These are phyloP conservation scores for Phytopythium helicoides DNA, from an alignment of 352 stramenopile species.

Conservation along the genomic window DNA sequence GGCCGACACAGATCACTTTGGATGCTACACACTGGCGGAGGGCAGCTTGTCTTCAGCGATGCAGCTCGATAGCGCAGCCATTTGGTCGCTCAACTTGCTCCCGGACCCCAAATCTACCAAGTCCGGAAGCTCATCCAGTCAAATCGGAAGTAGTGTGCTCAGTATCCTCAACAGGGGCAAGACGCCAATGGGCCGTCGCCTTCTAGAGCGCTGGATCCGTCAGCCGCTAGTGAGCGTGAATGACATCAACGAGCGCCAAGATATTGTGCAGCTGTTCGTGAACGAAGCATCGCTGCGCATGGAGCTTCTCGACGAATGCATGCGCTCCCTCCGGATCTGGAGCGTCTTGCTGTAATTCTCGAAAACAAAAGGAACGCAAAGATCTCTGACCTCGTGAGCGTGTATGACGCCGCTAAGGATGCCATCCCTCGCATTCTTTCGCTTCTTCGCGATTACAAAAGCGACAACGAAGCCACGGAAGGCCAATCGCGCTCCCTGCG, in stretches of 20 bases:
- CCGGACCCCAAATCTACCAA: slow-evolving; percentile 61
- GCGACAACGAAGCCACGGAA: slow-evolving; percentile 1
- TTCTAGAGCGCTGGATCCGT: slow-evolving; percentile 96
- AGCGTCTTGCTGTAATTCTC: slow-evolving; percentile 60
- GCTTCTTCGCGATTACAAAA: slow-evolving; percentile 37
- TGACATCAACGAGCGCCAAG: slow-evolving; percentile 87
- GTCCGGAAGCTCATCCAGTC: slow-evolving; percentile 24
- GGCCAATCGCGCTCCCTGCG: slow-evolving; percentile 28
- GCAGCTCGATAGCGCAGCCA: slow-evolving; percentile 91
- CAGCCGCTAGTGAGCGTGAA: slow-evolving; percentile 92
- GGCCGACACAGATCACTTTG: slow-evolving; percentile 61
- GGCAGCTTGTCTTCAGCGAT: slow-evolving; percentile 86
- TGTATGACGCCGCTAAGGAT: slow-evolving; percentile 78
- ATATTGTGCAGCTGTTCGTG: slow-evolving; percentile 92
- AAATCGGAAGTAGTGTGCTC: slow-evolving; percentile 83
- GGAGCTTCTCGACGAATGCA: slow-evolving; percentile 86
- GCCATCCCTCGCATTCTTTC: slow-evolving; percentile 64
- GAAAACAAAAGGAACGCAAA: slow-evolving; percentile 75
- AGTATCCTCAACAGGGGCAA: slow-evolving; percentile 95
- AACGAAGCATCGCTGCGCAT: slow-evolving; percentile 85
- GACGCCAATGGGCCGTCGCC: slow-evolving; percentile 90
- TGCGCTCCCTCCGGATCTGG: slow-evolving; percentile 81
- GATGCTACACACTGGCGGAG: slow-evolving; percentile 61
- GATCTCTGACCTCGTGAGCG: slow-evolving; percentile 75
- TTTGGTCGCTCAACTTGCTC: slow-evolving; percentile 92